Evolutionary conservation across 1,139 yeast genomes (phyloP).

Genomic region (Hemisphaericaspora xylofermentans): DNA sequence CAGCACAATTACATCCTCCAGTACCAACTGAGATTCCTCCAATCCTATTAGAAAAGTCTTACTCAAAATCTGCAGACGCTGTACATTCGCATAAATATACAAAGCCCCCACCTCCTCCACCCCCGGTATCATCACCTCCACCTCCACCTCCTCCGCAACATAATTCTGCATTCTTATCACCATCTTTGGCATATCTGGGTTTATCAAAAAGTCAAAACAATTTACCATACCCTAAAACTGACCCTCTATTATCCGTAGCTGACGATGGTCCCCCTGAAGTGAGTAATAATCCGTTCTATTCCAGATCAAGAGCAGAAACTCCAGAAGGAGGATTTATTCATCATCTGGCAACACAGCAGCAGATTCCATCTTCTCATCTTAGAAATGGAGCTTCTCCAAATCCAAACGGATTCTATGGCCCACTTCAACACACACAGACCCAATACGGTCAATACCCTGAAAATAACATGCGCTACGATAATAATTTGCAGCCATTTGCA

Average conservation of each 20-base stretch:
- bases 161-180: background rate
- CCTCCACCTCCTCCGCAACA: slow-evolving; percentile 5
- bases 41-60: slow-evolving; percentile 1
- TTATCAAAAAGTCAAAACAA: background rate
- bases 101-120: slow-evolving; percentile 7
- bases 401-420: background rate
- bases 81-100: background rate
- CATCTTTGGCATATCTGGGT: background rate
- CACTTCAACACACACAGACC: background rate
- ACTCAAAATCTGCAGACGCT: slow-evolving; percentile 1
- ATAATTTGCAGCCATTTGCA: slow-evolving; percentile 5
- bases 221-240: slow-evolving; percentile 3
- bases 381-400: background rate
- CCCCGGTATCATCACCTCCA: slow-evolving; percentile 7
- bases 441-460: slow-evolving; percentile 4
- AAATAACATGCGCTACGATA: slow-evolving; percentile 1
- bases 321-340: slow-evolving; percentile 9
- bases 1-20: too few species aligned
- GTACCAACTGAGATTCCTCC: slow-evolving; percentile 5
- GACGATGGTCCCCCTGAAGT: background rate
- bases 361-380: background rate
- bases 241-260: slow-evolving; percentile 3
- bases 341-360: background rate
- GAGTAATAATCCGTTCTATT: background rate
- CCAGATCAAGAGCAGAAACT: slow-evolving; percentile 5